phyloP scores from a whole-genome alignment of 2,329 filamentous ascomycete genomes.

The Bipolaris gigantea region DNA sequence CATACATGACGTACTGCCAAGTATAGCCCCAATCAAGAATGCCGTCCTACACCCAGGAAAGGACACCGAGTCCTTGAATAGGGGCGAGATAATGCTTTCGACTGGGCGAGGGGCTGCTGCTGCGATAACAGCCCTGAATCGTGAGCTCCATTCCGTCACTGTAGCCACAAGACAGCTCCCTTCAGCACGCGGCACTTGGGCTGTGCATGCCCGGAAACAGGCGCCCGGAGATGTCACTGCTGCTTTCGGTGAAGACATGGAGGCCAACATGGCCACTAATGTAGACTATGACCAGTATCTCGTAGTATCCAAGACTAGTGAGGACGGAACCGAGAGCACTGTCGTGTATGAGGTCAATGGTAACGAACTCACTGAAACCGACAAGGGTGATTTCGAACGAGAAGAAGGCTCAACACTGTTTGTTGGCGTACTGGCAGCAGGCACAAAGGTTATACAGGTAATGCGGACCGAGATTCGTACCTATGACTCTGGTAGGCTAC shows the following conservation, averaged over 20 bases:
- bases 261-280: conserved; percentile 48
- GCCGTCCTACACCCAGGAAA: conserved; percentile 63
- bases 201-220: conserved; percentile 70
- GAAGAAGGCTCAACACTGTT: conserved; percentile 86
- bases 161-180: conserved; percentile 72
- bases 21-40: conserved; percentile 77
- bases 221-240: conserved; percentile 60
- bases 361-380: conserved; percentile 72
- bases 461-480: conserved; percentile 83
- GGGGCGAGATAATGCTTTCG: conserved; percentile 58
- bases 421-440: conserved; percentile 78
- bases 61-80: conserved; percentile 26
- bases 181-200: conserved; percentile 78
- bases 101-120: conserved; percentile 68
- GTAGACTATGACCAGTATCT: conserved; percentile 76
- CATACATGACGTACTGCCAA: conserved; percentile 74
- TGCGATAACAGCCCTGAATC: conserved; percentile 74
- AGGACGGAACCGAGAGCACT: conserved; percentile 71
- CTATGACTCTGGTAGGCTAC: conserved; percentile 77
- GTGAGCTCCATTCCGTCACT: conserved; percentile 73
- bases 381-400: conserved; percentile 87
- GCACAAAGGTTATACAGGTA: conserved; percentile 83
- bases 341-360: conserved; percentile 76
- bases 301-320: conserved; percentile 72
- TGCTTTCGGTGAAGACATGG: conserved; percentile 49